Base-by-base conservation (phyloP, 306 rosid species). In the Alnus rubra region DNA sequence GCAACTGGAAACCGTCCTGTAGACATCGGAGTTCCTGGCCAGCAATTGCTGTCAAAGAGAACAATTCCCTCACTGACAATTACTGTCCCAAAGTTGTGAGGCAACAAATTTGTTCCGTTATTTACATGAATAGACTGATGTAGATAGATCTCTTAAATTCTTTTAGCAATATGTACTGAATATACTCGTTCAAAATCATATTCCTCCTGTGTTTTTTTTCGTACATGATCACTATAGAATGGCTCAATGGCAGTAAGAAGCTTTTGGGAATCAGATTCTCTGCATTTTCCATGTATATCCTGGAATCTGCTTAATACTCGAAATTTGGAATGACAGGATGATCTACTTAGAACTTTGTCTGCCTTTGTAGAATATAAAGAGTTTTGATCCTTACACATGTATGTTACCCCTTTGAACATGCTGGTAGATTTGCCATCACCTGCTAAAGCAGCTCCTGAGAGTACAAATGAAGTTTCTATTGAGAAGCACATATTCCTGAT, bases 331-430 rank as follows among this genome's bases (percentile, higher is more conserved):
- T 19, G 63, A 56, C 31, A 56, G 33, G 35, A 13, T 59, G 37
- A 59, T 23, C 15, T 59, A 28, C 14, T 28, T 23, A 23, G 65
- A 52, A 52, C 42, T 37, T 37, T 37, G 42, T 37, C 42, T 37
- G 42, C 42, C 42, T 37, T 37, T 4, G 42, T 37, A 3, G 42
- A 37, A 37, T 37, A 37, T 37, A 37, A 37, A 37, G 42, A 37
- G 4, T 37, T 37, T 3, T 37, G 42, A 5, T 92, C 97, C 64
- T 87, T 94, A n/a, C 97, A 92, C 92, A 92, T 92, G 97, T 94
- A 92, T 80, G 92, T 94, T 86, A 90, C 97, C 75, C 98, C 97
- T 33, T 86, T 89, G 50, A 90, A 76, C 72, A 80, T 86, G 92
- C 91, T 92, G 60, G 76, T n/a, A n/a, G n/a, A n/a, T n/a, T n/a